Evolutionary conservation across 805 yeast genomes (phyloP).

Genomic region (Isabelozyma pseudorhagii): DNA sequence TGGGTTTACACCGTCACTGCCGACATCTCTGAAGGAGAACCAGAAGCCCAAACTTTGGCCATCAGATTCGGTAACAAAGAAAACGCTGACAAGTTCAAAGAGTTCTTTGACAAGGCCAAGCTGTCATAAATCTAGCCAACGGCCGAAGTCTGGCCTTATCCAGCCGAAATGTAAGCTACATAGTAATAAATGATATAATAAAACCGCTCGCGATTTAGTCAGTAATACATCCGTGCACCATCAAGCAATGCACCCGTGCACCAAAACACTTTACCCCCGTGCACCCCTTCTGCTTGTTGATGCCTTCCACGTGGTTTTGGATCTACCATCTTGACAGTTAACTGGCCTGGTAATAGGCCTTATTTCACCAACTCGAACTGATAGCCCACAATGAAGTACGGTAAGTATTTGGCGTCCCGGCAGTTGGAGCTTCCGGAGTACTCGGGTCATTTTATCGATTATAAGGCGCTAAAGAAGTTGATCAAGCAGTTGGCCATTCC

Average conservation of each 20-base stretch:
- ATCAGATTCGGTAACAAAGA: constrained; percentile 90
- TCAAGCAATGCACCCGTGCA: not conserved
- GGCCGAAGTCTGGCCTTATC: too few relatives aligned
- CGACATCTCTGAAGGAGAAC: constrained; percentile 90
- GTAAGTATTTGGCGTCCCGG: constrained; percentile 90
- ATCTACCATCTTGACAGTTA: not conserved
- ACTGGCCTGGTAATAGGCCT: not conserved
- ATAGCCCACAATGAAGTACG: constrained; percentile 66
- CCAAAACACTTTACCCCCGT: not conserved
- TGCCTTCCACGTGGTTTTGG: not conserved
- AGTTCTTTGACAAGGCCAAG: constrained; percentile 84
- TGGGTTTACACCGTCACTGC: constrained; percentile 97
- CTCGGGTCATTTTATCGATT: constrained; percentile 89
- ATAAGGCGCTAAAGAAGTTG: constrained; percentile 88
- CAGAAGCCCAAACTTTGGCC: constrained; percentile 95
- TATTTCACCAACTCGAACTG: not conserved
- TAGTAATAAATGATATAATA: too few relatives aligned
- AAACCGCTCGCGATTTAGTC: too few relatives aligned
- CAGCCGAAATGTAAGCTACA: too few relatives aligned
- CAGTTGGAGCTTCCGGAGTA: constrained; percentile 95
- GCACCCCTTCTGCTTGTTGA: not conserved
- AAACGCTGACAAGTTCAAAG: constrained; percentile 94
- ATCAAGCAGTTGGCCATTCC: constrained; percentile 73
- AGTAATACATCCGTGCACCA: not conserved
- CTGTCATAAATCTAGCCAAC: constrained; percentile 6